Evolutionary conservation across 1,284 basidiomycete genomes (phyloP).

Genomic region (Meira miltonrushii): DNA sequence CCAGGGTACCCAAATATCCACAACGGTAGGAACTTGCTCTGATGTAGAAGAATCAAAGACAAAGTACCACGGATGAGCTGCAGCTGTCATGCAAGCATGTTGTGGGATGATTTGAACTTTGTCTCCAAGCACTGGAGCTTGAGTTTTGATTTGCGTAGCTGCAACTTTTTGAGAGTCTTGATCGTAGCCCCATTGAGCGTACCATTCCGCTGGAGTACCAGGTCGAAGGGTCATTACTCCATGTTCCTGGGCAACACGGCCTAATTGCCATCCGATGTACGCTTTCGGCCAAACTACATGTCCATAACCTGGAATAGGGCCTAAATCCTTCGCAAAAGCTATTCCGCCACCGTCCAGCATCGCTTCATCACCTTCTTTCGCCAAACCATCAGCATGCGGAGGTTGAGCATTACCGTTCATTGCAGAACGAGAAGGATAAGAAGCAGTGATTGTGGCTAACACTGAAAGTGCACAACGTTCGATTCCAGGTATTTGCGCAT

Average conservation of each 20-base stretch:
- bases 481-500: not conserved
- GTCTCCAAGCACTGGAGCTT: slow-evolving; percentile 16
- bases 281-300: slow-evolving; percentile 55
- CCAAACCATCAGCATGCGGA: not conserved
- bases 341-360: slow-evolving; percentile 11
- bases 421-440: slow-evolving; percentile 60
- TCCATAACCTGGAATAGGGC: slow-evolving; percentile 67
- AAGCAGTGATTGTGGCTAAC: slow-evolving; percentile 68
- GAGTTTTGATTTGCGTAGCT: not conserved
- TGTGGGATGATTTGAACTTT: slow-evolving; percentile 53
- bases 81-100: slow-evolving; percentile 66
- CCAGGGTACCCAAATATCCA: slow-evolving; percentile 83
- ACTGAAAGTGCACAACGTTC: slow-evolving; percentile 65
- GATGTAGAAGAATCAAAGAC: slow-evolving; percentile 61
- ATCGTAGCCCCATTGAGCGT: not conserved
- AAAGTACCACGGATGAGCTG: slow-evolving; percentile 75
- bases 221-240: slow-evolving; percentile 60
- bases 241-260: slow-evolving; percentile 72
- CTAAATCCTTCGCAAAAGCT: slow-evolving; percentile 61
- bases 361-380: slow-evolving; percentile 10
- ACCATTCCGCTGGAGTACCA: slow-evolving; percentile 1
- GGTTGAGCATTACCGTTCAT: not conserved
- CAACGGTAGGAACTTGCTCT: slow-evolving; percentile 57
- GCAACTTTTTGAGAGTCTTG: not conserved
- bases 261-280: slow-evolving; percentile 66